These are phyloP conservation scores for Allium fistulosum DNA, from an alignment of 106 monocot genomes.

Conservation along the genomic window DNA sequence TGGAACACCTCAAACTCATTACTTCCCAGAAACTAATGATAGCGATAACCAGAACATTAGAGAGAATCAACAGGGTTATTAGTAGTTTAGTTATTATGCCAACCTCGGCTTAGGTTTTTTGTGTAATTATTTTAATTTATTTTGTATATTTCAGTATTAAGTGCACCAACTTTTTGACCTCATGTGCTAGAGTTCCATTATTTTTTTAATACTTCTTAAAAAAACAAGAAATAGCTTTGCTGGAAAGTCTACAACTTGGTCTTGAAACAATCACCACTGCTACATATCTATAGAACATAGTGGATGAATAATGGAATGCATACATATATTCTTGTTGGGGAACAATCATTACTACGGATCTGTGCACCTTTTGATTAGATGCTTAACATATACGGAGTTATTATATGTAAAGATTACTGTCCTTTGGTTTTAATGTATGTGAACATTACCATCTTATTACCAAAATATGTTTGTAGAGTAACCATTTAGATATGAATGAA, in stretches of 20 bases:
- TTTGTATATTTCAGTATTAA: neutral
- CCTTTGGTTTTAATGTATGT: too few relatives aligned
- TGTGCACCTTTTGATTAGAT: too few relatives aligned
- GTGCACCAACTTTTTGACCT: neutral
- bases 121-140: neutral
- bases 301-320: too few relatives aligned
- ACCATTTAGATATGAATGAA: too few relatives aligned
- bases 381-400: too few relatives aligned
- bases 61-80: conserved; percentile 45
- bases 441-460: too few relatives aligned
- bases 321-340: too few relatives aligned
- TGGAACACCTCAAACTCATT: conserved; percentile 73
- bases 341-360: too few relatives aligned
- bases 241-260: conserved; percentile 69
- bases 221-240: conserved; percentile 42
- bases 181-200: too few relatives aligned
- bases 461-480: too few relatives aligned
- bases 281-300: neutral
- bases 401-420: too few relatives aligned
- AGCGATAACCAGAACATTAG: conserved; percentile 46
- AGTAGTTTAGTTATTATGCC: conserved; percentile 16
- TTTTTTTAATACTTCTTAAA: neutral
- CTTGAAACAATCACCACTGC: conserved; percentile 65
- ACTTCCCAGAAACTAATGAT: conserved; percentile 63
- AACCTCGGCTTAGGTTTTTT: conserved; percentile 45